phyloP scores from a whole-genome alignment of 805 yeast species.

The Candida sphagnicola region DNA sequence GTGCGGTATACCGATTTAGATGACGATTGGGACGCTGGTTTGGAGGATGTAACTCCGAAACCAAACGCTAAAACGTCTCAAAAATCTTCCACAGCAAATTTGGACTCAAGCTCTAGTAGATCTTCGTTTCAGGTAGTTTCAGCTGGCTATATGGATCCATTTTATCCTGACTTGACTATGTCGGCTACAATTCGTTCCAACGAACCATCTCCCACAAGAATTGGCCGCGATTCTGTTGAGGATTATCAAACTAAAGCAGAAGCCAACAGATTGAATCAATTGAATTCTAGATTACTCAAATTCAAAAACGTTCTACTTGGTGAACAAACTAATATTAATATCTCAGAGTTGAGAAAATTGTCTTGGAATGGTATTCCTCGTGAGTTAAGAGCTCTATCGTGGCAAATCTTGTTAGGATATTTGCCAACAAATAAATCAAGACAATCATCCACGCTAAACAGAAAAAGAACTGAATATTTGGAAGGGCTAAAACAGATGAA shows the following conservation, averaged over 20 bases:
- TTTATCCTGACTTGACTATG: constrained; percentile 34
- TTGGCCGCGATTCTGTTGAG: constrained; percentile 12
- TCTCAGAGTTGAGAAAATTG: constrained; percentile 66
- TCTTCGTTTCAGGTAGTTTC: constrained; percentile 19
- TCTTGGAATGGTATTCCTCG: constrained; percentile 95
- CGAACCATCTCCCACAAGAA: not conserved
- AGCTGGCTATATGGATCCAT: constrained; percentile 29
- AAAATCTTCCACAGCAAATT: constrained; percentile 18
- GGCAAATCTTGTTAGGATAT: constrained; percentile 91
- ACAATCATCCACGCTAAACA: constrained; percentile 60
- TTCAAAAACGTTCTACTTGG: constrained; percentile 59
- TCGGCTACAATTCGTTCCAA: not conserved
- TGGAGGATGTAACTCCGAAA: constrained; percentile 40
- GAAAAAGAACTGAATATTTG: constrained; percentile 82
- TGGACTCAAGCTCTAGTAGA: constrained; percentile 18
- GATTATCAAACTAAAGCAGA: constrained; percentile 41
- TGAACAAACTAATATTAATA: constrained; percentile 50
- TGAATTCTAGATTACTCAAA: constrained; percentile 57
- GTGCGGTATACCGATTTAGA: constrained; percentile 65
- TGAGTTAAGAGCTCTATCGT: constrained; percentile 72
- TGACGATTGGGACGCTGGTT: constrained; percentile 84
- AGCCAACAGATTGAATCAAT: constrained; percentile 53
- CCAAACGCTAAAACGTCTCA: constrained; percentile 16
- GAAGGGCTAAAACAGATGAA: constrained; percentile 64
- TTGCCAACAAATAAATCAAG: constrained; percentile 81